A percentile compares a stretch with the other conserved stretches of the same genome.
phyloP scores from a whole-genome alignment of 345 rosid species.

The Syzygium jambos region DNA sequence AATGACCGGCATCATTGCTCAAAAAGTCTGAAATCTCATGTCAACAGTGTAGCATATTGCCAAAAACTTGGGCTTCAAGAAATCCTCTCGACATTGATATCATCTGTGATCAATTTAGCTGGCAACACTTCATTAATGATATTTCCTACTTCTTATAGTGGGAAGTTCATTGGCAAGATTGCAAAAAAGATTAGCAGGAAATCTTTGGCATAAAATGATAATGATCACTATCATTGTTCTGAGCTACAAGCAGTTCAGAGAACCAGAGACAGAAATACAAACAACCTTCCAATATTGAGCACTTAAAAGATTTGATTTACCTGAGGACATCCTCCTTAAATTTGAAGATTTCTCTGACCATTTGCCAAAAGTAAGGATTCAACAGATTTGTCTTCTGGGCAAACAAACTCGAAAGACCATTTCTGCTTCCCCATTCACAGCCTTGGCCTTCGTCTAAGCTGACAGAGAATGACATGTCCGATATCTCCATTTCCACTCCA shows the following conservation, averaged over 20 bases:
- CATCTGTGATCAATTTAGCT: background rate
- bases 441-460: slow-evolving; percentile 72
- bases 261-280: background rate
- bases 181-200: background rate
- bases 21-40: background rate
- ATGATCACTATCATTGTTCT: background rate
- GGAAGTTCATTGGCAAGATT: background rate
- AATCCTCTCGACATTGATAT: background rate
- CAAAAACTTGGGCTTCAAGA: background rate
- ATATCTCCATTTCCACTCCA: slow-evolving; percentile 71
- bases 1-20: background rate
- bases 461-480: slow-evolving; percentile 83
- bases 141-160: background rate
- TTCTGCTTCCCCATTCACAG: slow-evolving; percentile 91
- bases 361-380: slow-evolving; percentile 73
- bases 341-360: slow-evolving; percentile 62
- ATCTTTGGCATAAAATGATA: background rate
- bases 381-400: slow-evolving; percentile 56
- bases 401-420: slow-evolving; percentile 62
- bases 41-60: background rate
- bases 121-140: background rate
- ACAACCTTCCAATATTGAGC: background rate
- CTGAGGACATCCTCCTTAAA: slow-evolving; percentile 60
- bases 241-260: background rate
- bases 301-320: slow-evolving; percentile 3